These are phyloP conservation scores for Elsinoe ampelina DNA, from an alignment of 2,329 filamentous ascomycete genomes.

Conservation along the genomic window DNA sequence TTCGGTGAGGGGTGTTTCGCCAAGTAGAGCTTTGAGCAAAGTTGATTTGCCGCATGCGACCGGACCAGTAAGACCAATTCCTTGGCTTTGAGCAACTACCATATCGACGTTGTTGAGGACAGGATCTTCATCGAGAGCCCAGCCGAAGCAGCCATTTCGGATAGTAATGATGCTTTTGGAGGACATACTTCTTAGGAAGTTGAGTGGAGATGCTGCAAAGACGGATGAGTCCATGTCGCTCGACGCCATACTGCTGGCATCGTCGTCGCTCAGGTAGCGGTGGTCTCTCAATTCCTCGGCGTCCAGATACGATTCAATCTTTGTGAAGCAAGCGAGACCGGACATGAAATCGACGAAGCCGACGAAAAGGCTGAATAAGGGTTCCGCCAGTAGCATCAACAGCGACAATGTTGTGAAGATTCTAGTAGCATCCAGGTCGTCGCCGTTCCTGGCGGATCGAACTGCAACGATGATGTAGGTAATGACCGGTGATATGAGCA, in stretches of 20 bases:
- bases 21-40: slow-evolving; percentile 36
- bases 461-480: slow-evolving; percentile 38
- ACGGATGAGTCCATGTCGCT: neutral
- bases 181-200: neutral
- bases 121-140: slow-evolving; percentile 35
- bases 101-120: slow-evolving; percentile 35
- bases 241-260: neutral
- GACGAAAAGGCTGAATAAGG: slow-evolving; percentile 38
- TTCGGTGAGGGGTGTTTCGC: slow-evolving; percentile 31
- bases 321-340: slow-evolving; percentile 37
- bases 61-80: slow-evolving; percentile 42
- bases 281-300: neutral
- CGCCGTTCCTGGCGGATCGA: slow-evolving; percentile 29
- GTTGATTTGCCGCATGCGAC: slow-evolving; percentile 46
- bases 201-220: slow-evolving; percentile 18
- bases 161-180: slow-evolving; percentile 30
- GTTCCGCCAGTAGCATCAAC: slow-evolving; percentile 38
- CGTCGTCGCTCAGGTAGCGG: neutral
- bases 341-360: slow-evolving; percentile 36
- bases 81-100: slow-evolving; percentile 32
- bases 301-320: slow-evolving; percentile 38
- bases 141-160: slow-evolving; percentile 39
- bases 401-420: slow-evolving; percentile 41
- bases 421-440: slow-evolving; percentile 31
- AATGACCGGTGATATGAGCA: slow-evolving; percentile 36